Conservation (phyloP, 805 yeast genomes). For the Ogataea paraovalis region DNA sequence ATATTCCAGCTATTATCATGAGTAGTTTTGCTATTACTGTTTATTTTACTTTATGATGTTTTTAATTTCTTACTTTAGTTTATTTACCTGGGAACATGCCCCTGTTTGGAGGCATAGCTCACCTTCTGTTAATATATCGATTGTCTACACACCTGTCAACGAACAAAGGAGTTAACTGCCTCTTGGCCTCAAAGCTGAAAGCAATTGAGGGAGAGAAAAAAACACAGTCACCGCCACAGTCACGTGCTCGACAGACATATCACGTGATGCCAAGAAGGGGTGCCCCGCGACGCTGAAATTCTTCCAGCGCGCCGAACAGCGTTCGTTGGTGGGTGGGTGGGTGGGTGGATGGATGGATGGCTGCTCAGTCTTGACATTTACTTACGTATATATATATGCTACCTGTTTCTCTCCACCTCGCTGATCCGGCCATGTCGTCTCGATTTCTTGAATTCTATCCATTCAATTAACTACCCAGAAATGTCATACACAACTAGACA, state of each 20-base stretch:
- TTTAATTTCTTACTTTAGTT: background rate
- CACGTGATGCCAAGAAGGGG: background rate
- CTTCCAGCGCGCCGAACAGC: background rate
- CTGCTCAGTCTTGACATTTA: too few relatives aligned
- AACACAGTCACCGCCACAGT: slow-evolving; percentile 2
- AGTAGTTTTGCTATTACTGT: background rate
- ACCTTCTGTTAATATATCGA: background rate
- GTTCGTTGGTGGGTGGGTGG: too few relatives aligned
- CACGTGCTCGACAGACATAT: background rate
- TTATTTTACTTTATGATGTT: background rate
- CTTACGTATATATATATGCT: too few relatives aligned
- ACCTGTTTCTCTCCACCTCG: too few relatives aligned
- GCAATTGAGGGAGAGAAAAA: too few relatives aligned
- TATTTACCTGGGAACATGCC: background rate
- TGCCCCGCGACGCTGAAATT: background rate
- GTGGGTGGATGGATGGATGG: too few relatives aligned
- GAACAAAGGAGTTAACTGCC: too few relatives aligned
- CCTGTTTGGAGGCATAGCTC: too few relatives aligned
- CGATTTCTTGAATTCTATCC: too few relatives aligned
- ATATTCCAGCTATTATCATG: background rate
- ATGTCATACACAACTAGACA: slow-evolving; percentile 88
- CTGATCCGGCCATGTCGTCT: too few relatives aligned
- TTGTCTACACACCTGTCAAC: background rate
- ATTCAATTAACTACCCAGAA: slow-evolving; percentile 3
- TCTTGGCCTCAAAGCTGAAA: too few relatives aligned